Conservation (phyloP, 2,329 filamentous ascomycete genomes). For the Sporothrix phasma region DNA sequence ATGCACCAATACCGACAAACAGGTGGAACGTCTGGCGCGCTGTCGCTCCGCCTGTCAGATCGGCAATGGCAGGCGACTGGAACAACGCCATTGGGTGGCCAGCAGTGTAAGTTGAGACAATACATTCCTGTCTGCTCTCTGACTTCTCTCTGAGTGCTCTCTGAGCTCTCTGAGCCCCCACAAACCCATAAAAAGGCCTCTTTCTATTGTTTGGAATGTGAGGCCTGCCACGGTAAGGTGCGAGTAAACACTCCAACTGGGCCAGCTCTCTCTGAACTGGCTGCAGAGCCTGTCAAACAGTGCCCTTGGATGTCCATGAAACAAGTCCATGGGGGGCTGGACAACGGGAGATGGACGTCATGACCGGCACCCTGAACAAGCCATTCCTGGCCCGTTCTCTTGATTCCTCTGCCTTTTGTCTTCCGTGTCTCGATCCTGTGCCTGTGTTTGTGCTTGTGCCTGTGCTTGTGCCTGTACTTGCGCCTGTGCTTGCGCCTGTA, state of each 20-base stretch:
- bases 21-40: too few relatives aligned
- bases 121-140: conserved; percentile 4
- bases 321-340: neutral
- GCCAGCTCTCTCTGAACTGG: too few relatives aligned
- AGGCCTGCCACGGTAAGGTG: neutral
- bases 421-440: neutral
- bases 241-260: too few relatives aligned
- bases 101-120: neutral
- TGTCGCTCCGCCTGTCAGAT: neutral
- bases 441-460: neutral
- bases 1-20: too few relatives aligned
- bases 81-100: conserved; percentile 3
- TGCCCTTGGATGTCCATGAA: neutral
- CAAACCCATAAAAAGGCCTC: neutral
- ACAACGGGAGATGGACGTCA: neutral
- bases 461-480: neutral
- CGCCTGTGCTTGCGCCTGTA: neutral
- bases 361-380: neutral
- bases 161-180: too few relatives aligned
- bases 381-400: too few relatives aligned
- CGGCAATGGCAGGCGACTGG: neutral
- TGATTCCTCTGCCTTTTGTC: too few relatives aligned
- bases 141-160: too few relatives aligned
- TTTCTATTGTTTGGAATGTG: neutral
- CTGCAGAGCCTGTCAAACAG: neutral